Base-by-base conservation (phyloP, 371 early-diverging fungal species). In the Rhizopus delemar region DNA sequence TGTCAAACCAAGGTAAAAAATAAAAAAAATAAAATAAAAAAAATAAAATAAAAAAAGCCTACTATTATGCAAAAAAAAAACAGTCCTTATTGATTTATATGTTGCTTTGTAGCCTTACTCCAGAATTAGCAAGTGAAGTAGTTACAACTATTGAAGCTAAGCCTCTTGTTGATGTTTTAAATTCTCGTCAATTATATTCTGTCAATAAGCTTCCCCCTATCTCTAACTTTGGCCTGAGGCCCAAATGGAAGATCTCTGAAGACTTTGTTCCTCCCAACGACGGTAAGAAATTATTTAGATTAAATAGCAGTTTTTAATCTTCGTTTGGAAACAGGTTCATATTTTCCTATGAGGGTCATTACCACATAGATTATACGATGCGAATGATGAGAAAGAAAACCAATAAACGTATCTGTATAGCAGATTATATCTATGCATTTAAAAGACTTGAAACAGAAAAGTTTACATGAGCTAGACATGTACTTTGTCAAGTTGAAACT, bases 231-330 rank as follows among this genome's bases (percentile, higher is more conserved):
- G 75, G 75, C n/a, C 60, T 57, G 46, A 56, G 66, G 59, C 33
- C 63, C 16, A 59, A 62, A 34, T 80, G 81, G 81, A 75, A 72
- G 63, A 60, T 54, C 7, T 77, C 78, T 38, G 68, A 70, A 54
- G 81, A 80, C 53, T 75, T 74, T 53, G 52, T 74, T 39, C 70
- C 60, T 60, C 77, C 78, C 39, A 73, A 75, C 29, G 76, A 77
- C 66, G 77, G 80, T 80, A 75, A 70, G 62, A 46, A 5, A 15
- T 9, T 32, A 16, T 29, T 5, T 46, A n/a, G 5, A 71, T 86
- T 29, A 36, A 6, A 36, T 36, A 9, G 5, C 9, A 9, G 6
- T 49, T 59, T 56, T 12, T 34, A 41, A n/a, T 36, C 9, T 36
- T 36, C 9, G 5, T 36, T 36, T 36, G 9, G 9, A 36, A 41